Conservation (phyloP, 768 basidiomycete species). For the Macrolepiota albuminosa region DNA sequence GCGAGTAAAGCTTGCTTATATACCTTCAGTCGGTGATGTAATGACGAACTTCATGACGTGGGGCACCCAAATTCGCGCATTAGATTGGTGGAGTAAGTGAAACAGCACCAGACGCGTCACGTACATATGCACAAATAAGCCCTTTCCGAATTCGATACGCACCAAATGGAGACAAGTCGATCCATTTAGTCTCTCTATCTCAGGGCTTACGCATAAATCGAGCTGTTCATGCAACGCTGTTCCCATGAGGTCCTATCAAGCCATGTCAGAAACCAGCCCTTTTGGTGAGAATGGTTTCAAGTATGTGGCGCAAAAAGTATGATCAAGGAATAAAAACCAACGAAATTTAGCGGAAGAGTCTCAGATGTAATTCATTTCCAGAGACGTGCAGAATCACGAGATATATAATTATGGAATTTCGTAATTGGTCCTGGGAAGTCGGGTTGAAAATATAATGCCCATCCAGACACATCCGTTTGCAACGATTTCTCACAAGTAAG, state of each 20-base stretch:
- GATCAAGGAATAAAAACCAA: too few species aligned
- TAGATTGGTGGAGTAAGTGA: conserved; percentile 4
- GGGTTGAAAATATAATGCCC: not conserved
- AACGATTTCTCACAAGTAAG: not conserved
- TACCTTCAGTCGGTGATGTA: not conserved
- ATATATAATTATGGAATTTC: too few species aligned
- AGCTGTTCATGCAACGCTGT: too few species aligned
- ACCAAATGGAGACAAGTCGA: not conserved
- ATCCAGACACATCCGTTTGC: not conserved
- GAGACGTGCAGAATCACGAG: too few species aligned
- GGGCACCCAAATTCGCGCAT: not conserved
- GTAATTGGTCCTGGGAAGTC: too few species aligned
- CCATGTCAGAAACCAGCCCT: too few species aligned
- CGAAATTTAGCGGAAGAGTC: too few species aligned
- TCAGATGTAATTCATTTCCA: too few species aligned
- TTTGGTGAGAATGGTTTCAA: too few species aligned
- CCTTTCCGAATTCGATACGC: not conserved
- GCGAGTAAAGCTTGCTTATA: conserved; percentile 2
- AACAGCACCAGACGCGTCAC: not conserved
- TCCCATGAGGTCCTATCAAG: too few species aligned
- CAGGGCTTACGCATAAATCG: too few species aligned
- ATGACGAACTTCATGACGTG: conserved; percentile 12
- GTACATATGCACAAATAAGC: conserved; percentile 6
- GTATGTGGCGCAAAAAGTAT: too few species aligned
- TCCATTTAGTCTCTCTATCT: not conserved